These are phyloP conservation scores for Stylonectria norvegica DNA, from an alignment of 2,329 filamentous ascomycete genomes.

Conservation along the genomic window DNA sequence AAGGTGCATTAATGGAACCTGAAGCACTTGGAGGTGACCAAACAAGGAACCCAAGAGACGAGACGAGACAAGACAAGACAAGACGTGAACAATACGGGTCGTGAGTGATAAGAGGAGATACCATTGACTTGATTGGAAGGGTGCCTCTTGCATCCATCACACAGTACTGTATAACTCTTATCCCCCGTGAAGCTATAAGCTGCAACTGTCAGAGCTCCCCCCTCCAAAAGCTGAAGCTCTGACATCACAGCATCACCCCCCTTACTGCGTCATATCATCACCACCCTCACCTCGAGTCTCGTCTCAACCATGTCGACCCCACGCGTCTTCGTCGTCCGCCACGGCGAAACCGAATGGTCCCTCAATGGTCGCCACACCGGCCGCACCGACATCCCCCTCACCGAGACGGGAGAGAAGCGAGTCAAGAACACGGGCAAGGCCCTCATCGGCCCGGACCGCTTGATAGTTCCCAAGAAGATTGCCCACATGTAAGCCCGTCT, in stretches of 20 bases:
- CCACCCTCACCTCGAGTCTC: background rate
- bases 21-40: no score
- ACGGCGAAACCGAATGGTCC: conserved; percentile 96
- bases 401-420: conserved; percentile 73
- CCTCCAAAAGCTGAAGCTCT: no score
- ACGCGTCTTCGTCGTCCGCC: conserved; percentile 77
- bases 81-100: no score
- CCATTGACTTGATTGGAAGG: no score
- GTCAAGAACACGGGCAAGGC: conserved; percentile 75
- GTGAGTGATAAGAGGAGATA: no score
- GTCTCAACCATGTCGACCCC: conserved; percentile 48
- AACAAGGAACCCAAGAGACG: no score
- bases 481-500: conserved; percentile 67
- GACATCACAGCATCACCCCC: background rate
- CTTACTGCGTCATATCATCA: background rate
- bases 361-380: conserved; percentile 83
- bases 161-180: no score
- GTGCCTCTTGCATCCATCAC: no score
- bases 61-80: no score
- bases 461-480: conserved; percentile 79
- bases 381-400: conserved; percentile 80
- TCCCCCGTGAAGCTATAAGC: no score
- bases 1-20: no score
- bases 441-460: conserved; percentile 75
- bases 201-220: no score